Evolutionary conservation across 208 protist genomes (phyloP).

Genomic region (Trypanosoma avium): DNA sequence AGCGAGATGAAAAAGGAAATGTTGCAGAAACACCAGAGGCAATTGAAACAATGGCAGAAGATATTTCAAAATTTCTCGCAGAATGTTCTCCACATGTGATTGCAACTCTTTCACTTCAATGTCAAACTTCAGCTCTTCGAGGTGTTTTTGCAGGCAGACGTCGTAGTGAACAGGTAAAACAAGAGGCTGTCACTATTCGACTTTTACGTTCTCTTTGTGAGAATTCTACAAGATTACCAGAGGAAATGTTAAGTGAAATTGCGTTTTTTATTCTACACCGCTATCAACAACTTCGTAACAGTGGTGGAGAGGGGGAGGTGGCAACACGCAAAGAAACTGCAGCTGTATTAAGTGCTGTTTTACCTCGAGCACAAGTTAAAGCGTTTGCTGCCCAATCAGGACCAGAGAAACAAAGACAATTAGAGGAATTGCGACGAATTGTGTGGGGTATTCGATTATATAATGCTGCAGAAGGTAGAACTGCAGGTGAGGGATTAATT

Average conservation of each 20-base stretch:
- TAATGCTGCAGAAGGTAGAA: constrained; percentile 61
- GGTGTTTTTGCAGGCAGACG: constrained; percentile 32
- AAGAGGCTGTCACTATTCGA: constrained; percentile 66
- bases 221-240: constrained; percentile 41
- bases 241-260: constrained; percentile 72
- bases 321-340: constrained; percentile 55
- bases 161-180: constrained; percentile 52
- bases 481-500: constrained; percentile 45
- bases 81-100: constrained; percentile 55
- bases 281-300: constrained; percentile 37
- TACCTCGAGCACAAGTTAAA: constrained; percentile 60
- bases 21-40: constrained; percentile 50
- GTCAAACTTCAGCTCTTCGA: constrained; percentile 42
- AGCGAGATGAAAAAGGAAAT: constrained; percentile 60
- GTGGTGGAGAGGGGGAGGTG: constrained; percentile 20
- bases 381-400: constrained; percentile 71
- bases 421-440: constrained; percentile 85
- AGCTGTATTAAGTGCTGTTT: constrained; percentile 62
- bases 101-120: constrained; percentile 59
- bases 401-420: constrained; percentile 69
- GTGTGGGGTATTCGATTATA: constrained; percentile 90
- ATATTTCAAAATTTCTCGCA: constrained; percentile 61
- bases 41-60: constrained; percentile 66
- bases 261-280: constrained; percentile 70
- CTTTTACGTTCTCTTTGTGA: constrained; percentile 55